Percentiles rank a stretch among this genome's conserved stretches.
Evolutionary conservation across 2,329 filamentous ascomycete species (phyloP).

Genomic region (Didymella arachidicola): DNA sequence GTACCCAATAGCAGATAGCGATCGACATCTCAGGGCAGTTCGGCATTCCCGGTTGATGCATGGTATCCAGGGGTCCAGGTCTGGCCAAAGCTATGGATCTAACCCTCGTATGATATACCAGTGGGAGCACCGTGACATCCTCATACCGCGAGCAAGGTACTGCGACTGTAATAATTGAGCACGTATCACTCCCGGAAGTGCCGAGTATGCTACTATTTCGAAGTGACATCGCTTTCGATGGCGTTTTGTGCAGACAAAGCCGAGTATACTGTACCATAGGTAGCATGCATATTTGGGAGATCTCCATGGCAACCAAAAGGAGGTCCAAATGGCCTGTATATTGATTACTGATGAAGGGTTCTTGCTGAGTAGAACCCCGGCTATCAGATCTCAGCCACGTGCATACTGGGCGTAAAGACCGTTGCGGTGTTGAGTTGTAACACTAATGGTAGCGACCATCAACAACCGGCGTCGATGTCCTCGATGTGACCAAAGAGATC

Average conservation of each 20-base stretch:
- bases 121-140: constrained; percentile 51
- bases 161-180: constrained; percentile 57
- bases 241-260: constrained; percentile 44
- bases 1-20: constrained; percentile 37
- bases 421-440: neutral
- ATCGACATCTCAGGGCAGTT: constrained; percentile 46
- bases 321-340: constrained; percentile 51
- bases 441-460: neutral
- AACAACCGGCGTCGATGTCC: neutral
- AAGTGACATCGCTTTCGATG: constrained; percentile 17
- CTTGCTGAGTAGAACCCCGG: neutral
- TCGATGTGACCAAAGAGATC: too few species aligned
- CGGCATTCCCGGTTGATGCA: neutral
- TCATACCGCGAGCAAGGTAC: constrained; percentile 53
- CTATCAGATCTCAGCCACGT: neutral
- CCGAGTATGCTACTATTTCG: constrained; percentile 51
- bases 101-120: constrained; percentile 44
- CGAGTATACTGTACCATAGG: constrained; percentile 47
- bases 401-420: neutral
- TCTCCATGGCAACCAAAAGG: constrained; percentile 53
- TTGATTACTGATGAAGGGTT: constrained; percentile 24
- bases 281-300: constrained; percentile 52
- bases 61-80: neutral
- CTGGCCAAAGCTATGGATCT: neutral
- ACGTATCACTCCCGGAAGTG: constrained; percentile 58